Evolutionary conservation across 2,329 filamentous ascomycete genomes (phyloP).

Genomic region (Paecilomyces dactylethromorphus): DNA sequence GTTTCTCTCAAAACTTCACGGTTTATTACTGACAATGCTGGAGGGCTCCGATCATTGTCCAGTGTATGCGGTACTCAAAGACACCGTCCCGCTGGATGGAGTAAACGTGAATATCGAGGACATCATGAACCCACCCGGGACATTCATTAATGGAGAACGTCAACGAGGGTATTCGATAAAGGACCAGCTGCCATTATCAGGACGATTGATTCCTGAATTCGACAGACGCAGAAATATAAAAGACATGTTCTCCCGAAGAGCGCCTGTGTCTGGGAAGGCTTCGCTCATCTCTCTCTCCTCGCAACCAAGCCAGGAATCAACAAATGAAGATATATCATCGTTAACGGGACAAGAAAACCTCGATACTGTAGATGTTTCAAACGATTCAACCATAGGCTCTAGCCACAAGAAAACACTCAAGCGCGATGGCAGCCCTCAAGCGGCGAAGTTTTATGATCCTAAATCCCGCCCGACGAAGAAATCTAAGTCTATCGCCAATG

Average conservation of each 20-base stretch:
- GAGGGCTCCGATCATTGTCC: conserved; percentile 93
- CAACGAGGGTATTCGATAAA: conserved; percentile 60
- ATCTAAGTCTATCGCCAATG: conserved; percentile 37
- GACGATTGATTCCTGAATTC: conserved; percentile 80
- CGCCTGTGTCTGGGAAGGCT: conserved; percentile 19
- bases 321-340: background rate
- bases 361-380: background rate
- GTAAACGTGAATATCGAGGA: conserved; percentile 55
- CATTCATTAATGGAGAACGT: conserved; percentile 63
- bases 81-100: conserved; percentile 50
- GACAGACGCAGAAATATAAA: conserved; percentile 76
- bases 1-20: conserved; percentile 3
- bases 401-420: conserved; percentile 3
- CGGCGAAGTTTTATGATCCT: conserved; percentile 14
- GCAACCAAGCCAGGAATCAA: background rate
- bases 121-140: conserved; percentile 68
- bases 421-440: conserved; percentile 23
- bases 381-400: background rate
- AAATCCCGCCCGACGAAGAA: conserved; percentile 39
- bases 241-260: conserved; percentile 77
- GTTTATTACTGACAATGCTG: conserved; percentile 11
- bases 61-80: conserved; percentile 69
- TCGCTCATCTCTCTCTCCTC: conserved; percentile 4
- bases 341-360: background rate
- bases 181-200: conserved; percentile 66